Percentiles rank a stretch among this genome's conserved stretches.
Evolutionary conservation across 441 rosid genomes (phyloP).

Genomic region (Gossypium aridum): DNA sequence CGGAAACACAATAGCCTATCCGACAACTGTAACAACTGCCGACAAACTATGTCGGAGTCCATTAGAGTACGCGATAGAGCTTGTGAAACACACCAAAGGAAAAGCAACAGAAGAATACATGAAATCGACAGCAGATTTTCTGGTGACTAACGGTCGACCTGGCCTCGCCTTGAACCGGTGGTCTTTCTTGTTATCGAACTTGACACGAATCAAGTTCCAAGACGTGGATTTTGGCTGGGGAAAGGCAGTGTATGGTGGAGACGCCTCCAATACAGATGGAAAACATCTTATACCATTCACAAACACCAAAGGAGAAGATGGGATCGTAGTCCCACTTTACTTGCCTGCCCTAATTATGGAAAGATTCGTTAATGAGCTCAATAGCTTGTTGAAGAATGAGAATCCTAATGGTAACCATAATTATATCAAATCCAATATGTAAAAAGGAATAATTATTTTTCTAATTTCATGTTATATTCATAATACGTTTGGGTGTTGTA

Average conservation of each 20-base stretch:
- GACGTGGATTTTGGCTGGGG: constrained; percentile 10
- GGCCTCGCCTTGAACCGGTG: background rate
- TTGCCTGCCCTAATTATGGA: constrained; percentile 26
- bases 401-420: background rate
- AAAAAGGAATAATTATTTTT: no score
- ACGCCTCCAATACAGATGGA: background rate
- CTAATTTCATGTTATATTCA: no score
- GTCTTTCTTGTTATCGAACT: background rate
- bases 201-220: background rate
- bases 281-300: background rate
- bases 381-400: background rate
- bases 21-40: background rate
- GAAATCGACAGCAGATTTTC: constrained; percentile 26
- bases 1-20: background rate
- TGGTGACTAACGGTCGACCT: constrained; percentile 24
- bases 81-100: constrained; percentile 10
- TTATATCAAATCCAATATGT: background rate
- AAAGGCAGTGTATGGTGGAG: background rate
- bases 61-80: constrained; percentile 13
- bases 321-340: background rate
- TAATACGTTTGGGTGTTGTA: no score
- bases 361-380: constrained; percentile 24
- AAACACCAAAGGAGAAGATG: constrained; percentile 2
- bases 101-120: constrained; percentile 14
- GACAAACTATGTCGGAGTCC: background rate